Percentiles rank a stretch among this genome's conserved stretches.
These are phyloP conservation scores for Malassezia japonica DNA, from an alignment of 1,284 basidiomycete genomes.

Conservation along the genomic window DNA sequence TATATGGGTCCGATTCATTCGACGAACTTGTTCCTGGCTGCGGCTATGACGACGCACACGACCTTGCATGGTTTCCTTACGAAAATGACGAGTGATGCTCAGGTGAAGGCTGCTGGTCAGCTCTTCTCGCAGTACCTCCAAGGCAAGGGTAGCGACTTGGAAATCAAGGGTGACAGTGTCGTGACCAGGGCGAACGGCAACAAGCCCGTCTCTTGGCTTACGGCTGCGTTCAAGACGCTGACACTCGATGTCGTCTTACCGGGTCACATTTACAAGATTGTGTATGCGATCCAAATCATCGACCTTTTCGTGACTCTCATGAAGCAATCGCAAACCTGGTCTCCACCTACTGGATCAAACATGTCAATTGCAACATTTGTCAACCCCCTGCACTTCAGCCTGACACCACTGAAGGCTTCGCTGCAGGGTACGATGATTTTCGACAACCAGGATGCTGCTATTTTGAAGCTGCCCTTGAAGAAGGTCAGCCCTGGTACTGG, in stretches of 20 bases:
- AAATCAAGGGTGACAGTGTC: slow-evolving; percentile 58
- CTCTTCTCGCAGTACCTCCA: slow-evolving; percentile 63
- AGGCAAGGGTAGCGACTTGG: slow-evolving; percentile 60
- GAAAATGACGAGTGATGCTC: slow-evolving; percentile 53
- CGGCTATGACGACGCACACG: slow-evolving; percentile 53
- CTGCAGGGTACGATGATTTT: slow-evolving; percentile 56
- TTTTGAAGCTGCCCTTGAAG: slow-evolving; percentile 55
- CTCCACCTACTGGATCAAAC: slow-evolving; percentile 39
- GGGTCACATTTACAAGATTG: slow-evolving; percentile 61
- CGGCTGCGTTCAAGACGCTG: slow-evolving; percentile 61
- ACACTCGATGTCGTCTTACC: slow-evolving; percentile 59
- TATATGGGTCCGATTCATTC: slow-evolving; percentile 51
- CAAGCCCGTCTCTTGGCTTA: slow-evolving; percentile 61
- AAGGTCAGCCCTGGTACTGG: slow-evolving; percentile 58
- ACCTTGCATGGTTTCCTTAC: slow-evolving; percentile 60
- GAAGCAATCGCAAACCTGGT: slow-evolving; percentile 27
- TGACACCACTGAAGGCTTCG: slow-evolving; percentile 58
- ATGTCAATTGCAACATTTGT: slow-evolving; percentile 60
- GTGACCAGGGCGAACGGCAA: slow-evolving; percentile 49
- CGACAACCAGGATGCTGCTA: slow-evolving; percentile 55
- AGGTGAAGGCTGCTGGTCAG: slow-evolving; percentile 55
- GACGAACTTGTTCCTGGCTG: slow-evolving; percentile 54
- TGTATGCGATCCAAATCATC: slow-evolving; percentile 59
- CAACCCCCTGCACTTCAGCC: slow-evolving; percentile 67
- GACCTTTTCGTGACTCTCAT: slow-evolving; percentile 58